phyloP scores from a whole-genome alignment of 768 basidiomycete species.

The Boletus edulis region DNA sequence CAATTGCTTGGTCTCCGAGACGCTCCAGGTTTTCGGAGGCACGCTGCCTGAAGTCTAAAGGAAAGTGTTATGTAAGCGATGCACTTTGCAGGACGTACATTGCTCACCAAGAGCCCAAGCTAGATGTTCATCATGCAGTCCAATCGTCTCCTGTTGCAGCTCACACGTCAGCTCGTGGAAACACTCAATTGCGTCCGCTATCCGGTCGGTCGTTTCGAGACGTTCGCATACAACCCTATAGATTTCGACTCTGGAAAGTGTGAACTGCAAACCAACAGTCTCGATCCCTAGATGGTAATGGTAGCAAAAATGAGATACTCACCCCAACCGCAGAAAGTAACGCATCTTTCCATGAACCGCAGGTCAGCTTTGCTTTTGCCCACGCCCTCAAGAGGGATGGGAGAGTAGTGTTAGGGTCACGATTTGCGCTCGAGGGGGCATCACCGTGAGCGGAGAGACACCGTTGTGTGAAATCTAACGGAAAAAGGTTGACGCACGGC shows the following conservation, averaged over 20 bases:
- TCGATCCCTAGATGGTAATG: not conserved
- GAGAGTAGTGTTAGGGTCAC: not conserved
- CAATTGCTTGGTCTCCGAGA: not conserved
- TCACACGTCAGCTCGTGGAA: not conserved
- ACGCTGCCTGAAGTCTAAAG: not conserved
- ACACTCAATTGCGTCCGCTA: not conserved
- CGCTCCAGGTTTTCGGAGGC: not conserved
- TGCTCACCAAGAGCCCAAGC: not conserved
- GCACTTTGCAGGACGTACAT: too few species aligned
- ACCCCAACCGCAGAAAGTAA: not conserved
- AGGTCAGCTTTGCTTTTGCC: not conserved
- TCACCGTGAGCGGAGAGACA: not conserved
- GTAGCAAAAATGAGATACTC: not conserved
- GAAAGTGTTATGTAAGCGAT: too few species aligned
- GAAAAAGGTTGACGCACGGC: not conserved
- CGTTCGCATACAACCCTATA: not conserved
- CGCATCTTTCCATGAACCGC: not conserved
- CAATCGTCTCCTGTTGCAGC: not conserved
- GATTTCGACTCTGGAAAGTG: not conserved
- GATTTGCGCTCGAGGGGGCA: too few species aligned
- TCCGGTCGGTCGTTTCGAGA: not conserved
- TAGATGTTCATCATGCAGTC: not conserved
- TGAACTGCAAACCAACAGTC: not conserved
- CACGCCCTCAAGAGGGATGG: not conserved
- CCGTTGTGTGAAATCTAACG: not conserved